Evolutionary conservation across 371 early-diverging fungal species (phyloP).

Genomic region (Syncephalastrum racemosum): DNA sequence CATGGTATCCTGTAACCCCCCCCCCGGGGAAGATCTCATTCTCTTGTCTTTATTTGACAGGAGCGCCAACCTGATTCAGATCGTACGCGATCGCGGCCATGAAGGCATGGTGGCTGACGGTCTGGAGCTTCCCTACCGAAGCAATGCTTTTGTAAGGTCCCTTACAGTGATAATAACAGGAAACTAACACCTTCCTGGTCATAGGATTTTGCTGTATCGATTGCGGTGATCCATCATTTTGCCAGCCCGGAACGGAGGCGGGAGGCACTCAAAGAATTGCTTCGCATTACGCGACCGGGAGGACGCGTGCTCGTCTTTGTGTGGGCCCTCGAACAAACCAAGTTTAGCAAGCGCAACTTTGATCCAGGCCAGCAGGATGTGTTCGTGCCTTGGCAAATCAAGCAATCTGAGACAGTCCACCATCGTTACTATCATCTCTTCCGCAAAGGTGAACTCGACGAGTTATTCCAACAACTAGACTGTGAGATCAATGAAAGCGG

Average conservation of each 20-base stretch:
- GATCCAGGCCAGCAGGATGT: constrained; percentile 84
- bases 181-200: constrained; percentile 1
- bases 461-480: constrained; percentile 40
- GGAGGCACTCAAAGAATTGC: constrained; percentile 76
- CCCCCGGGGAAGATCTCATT: background rate
- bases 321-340: constrained; percentile 93
- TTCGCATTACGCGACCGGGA: constrained; percentile 71
- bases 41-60: constrained; percentile 29
- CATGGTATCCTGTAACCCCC: too few relatives aligned
- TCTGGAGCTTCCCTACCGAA: constrained; percentile 75
- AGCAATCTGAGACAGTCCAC: constrained; percentile 42
- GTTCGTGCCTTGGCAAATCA: constrained; percentile 88
- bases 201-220: constrained; percentile 89
- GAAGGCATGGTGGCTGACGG: constrained; percentile 89
- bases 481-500: constrained; percentile 62
- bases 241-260: constrained; percentile 76
- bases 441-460: constrained; percentile 81
- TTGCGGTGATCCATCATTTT: constrained; percentile 97
- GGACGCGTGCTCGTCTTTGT: constrained; percentile 87
- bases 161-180: background rate
- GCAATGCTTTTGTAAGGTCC: constrained; percentile 63
- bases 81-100: constrained; percentile 72
- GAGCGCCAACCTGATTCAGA: constrained; percentile 78
- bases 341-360: constrained; percentile 72
- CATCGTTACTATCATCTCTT: constrained; percentile 95